phyloP scores from a whole-genome alignment of 2,329 filamentous ascomycete genomes.

The Ascosphaera apis region DNA sequence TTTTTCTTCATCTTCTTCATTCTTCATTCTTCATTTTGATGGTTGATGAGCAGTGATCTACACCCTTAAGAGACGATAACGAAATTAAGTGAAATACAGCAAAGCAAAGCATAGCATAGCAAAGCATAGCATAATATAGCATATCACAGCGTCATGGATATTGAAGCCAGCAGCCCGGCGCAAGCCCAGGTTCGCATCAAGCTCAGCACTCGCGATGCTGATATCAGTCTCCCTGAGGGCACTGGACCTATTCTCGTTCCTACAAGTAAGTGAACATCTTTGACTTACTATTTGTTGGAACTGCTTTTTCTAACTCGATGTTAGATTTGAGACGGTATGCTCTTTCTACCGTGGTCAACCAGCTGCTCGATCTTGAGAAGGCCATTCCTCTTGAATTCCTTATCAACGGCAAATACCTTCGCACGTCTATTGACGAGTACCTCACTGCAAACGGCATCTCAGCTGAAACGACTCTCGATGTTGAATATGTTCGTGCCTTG shows the following conservation, averaged over 20 bases:
- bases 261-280: constrained; percentile 22
- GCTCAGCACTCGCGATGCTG: constrained; percentile 28
- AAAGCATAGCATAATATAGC: constrained; percentile 2
- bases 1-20: too few species aligned
- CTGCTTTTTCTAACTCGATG: not conserved
- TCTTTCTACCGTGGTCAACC: constrained; percentile 40
- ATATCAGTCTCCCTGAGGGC: constrained; percentile 30
- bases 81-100: not conserved
- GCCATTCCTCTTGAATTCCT: constrained; percentile 58
- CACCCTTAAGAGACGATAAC: too few species aligned
- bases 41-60: too few species aligned
- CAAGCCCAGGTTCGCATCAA: constrained; percentile 31
- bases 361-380: constrained; percentile 31
- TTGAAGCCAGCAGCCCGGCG: constrained; percentile 7
- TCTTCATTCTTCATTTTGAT: too few species aligned
- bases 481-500: constrained; percentile 84
- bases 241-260: constrained; percentile 34
- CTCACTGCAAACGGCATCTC: constrained; percentile 69
- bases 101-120: constrained; percentile 6
- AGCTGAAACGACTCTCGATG: constrained; percentile 60
- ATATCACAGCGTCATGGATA: too few species aligned
- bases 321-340: constrained; percentile 32
- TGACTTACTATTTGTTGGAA: constrained; percentile 1
- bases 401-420: constrained; percentile 78
- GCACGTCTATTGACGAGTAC: constrained; percentile 76